These are phyloP conservation scores for Cenchrus fungigraminus DNA, from an alignment of 176 grass and related monocot species.

Conservation along the genomic window DNA sequence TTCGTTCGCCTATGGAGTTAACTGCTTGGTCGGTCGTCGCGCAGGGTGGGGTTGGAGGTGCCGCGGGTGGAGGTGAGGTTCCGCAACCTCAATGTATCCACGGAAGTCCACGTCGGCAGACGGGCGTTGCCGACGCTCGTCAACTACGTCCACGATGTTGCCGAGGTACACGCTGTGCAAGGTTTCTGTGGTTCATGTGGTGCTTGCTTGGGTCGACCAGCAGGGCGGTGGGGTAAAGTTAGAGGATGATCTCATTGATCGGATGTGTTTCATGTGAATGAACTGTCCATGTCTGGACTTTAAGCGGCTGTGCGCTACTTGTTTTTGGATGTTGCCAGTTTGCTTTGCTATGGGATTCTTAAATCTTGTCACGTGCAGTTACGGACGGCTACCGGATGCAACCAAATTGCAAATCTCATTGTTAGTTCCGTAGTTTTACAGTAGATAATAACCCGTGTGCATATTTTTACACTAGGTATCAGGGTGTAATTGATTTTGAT, in stretches of 20 bases:
- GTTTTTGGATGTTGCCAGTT: neutral
- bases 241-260: neutral
- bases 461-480: neutral
- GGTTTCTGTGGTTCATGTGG: neutral
- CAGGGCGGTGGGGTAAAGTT: neutral
- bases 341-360: neutral
- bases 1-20: neutral
- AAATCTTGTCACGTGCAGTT: slow-evolving; percentile 30
- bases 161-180: slow-evolving; percentile 43
- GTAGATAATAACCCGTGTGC: neutral
- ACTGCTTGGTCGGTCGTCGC: neutral
- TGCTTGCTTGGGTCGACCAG: neutral
- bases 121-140: slow-evolving; percentile 66
- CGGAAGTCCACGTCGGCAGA: slow-evolving; percentile 53
- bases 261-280: slow-evolving; percentile 3
- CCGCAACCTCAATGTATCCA: slow-evolving; percentile 50
- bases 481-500: neutral
- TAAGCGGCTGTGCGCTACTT: neutral
- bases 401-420: neutral
- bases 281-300: neutral
- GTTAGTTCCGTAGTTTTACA: neutral
- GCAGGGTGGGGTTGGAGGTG: slow-evolving; percentile 56
- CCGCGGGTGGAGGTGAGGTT: slow-evolving; percentile 73
- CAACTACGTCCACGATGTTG: slow-evolving; percentile 53
- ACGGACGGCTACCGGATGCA: neutral